A percentile compares a stretch with the other conserved stretches of the same genome.
Conservation (phyloP, 306 rosid genomes). For the Pyrus communis region DNA sequence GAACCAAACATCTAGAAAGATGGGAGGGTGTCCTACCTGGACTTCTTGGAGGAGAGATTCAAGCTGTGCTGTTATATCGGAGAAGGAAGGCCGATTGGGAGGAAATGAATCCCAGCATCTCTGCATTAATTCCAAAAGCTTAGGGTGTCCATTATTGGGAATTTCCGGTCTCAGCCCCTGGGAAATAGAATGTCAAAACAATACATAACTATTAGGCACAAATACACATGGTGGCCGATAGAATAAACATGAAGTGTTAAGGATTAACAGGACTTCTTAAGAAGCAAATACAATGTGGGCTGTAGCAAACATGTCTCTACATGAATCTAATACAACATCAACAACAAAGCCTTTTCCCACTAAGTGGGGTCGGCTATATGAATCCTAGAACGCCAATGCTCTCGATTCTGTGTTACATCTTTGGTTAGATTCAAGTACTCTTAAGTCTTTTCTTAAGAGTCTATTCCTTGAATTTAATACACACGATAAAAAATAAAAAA, state of each 20-base stretch:
- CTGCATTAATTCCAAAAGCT: slow-evolving; percentile 71
- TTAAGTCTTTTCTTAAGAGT: no score
- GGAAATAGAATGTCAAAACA: slow-evolving; percentile 1
- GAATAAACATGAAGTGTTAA: not conserved
- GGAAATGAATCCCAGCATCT: slow-evolving; percentile 93
- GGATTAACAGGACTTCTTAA: not conserved
- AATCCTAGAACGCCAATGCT: no score
- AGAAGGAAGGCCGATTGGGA: slow-evolving; percentile 60
- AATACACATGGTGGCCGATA: not conserved
- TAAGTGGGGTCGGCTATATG: no score
- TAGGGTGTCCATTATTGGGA: slow-evolving; percentile 70
- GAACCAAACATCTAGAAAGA: not conserved
- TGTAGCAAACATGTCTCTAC: not conserved
- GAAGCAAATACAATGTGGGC: not conserved
- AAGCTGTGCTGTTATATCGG: slow-evolving; percentile 64
- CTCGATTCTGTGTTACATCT: no score
- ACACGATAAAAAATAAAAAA: no score
- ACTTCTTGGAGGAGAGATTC: slow-evolving; percentile 55
- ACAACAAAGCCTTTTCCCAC: no score
- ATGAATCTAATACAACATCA: not conserved
- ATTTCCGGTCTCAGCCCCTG: slow-evolving; percentile 96
- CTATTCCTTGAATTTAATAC: no score
- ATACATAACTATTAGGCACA: slow-evolving; percentile 7
- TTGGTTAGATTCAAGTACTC: no score
- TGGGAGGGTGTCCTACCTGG: slow-evolving; percentile 31